Base-by-base conservation (phyloP, 768 basidiomycete species). In the Lyophyllum atratum region DNA sequence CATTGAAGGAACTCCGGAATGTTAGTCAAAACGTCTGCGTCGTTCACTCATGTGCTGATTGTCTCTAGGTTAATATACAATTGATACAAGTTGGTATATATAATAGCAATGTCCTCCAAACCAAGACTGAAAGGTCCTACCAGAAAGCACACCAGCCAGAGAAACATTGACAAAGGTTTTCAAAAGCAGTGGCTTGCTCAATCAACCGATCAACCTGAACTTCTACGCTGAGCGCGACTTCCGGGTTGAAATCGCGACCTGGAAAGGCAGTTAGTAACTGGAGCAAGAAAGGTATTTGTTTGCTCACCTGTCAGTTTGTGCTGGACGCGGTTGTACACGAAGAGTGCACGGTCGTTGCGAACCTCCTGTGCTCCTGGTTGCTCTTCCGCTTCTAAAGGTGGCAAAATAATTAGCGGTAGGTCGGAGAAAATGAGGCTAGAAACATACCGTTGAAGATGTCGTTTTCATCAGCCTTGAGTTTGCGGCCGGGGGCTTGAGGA, bases 101-200 rank as follows among this genome's bases (percentile, higher is more conserved):
- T 29, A 6, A 28, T 46, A 46, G 45, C 24, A 29, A 40, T 40
- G 39, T 40, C 39, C 46, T 47, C 28, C 17, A 29, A 29, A 29
- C 14, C 8, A 46, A 28, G 24, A 10, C 22, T 24, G 5, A 7
- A 37, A 47, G 9, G 28, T 10, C 33, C 49, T 59, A 91, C 89
- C 89, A 91, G 74, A 90, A 91, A 40, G 89, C 89, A 74, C 89
- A 90, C 95, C 94, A 96, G 70, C 95, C 95, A 59, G 93, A 92
- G 78, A 96, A 97, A 67, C 93, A 95, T 70, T 96, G 95, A 70
- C 94, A 97, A 2, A 98, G 84, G 70, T 98, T 97, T 72, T 98
- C 95, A 43, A 98, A 71, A 14, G 92, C 89, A 4, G 92, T 97
- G 4, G 97, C 93, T 70, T 98, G 93, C 60, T 87, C 82, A 60